phyloP scores from a whole-genome alignment of 306 rosid genomes.

The Cucurbita moschata region DNA sequence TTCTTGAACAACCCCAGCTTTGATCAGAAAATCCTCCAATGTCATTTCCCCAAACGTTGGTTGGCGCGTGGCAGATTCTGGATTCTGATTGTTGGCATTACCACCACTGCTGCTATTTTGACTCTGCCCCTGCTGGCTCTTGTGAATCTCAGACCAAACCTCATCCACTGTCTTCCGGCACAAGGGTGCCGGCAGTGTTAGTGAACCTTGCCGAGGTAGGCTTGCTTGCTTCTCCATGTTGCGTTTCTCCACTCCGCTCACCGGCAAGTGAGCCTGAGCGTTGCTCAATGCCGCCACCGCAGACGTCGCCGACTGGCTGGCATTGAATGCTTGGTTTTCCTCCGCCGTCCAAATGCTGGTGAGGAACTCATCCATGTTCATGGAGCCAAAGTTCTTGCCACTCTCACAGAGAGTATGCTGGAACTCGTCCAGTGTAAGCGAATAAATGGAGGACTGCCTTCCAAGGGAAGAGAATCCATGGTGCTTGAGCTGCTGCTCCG shows the following conservation, averaged over 20 bases:
- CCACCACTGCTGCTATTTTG: neutral
- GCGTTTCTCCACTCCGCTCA: conserved; percentile 13
- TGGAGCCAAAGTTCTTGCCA: conserved; percentile 75
- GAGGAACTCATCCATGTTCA: conserved; percentile 97
- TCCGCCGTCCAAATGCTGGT: conserved; percentile 83
- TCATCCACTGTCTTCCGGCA: conserved; percentile 78
- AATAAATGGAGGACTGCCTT: conserved; percentile 66
- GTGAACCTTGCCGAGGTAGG: conserved; percentile 54
- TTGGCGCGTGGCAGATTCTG: conserved; percentile 51
- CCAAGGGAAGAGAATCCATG: conserved; percentile 33
- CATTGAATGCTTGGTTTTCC: conserved; percentile 41
- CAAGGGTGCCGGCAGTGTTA: conserved; percentile 60
- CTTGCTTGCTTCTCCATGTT: conserved; percentile 38
- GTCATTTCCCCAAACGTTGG: conserved; percentile 91
- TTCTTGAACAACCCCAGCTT: conserved; percentile 80
- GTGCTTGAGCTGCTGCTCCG: conserved; percentile 18
- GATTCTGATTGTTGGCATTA: conserved; percentile 14
- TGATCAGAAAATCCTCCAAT: conserved; percentile 75
- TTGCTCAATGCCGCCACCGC: neutral
- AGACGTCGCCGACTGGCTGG: neutral
- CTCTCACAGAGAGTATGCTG: conserved; percentile 59
- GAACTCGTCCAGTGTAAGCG: conserved; percentile 80
- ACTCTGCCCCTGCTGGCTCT: conserved; percentile 18
- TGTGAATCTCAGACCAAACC: conserved; percentile 86
- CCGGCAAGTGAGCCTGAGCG: neutral